Base-by-base conservation (phyloP, 164 flowering plant species). In the Liquidambar formosana region DNA sequence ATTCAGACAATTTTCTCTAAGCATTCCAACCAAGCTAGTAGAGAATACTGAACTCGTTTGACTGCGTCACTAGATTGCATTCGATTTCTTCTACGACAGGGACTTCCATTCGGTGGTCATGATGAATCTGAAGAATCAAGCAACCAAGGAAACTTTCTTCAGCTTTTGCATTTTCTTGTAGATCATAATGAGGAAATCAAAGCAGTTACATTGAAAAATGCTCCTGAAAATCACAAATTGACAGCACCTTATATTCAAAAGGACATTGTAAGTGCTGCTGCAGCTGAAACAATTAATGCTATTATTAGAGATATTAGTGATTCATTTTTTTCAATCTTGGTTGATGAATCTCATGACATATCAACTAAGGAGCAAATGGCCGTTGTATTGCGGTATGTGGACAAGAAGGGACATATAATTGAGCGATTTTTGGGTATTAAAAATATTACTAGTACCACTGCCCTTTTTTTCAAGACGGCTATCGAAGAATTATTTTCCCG, bases 121-220 rank as follows among this genome's bases (percentile, higher is more conserved):
- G 73, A 75, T 68, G 73, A 72, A 61, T 67, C n/a, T 53, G 61
- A 61, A n/a, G 33, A 26, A 0, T 73, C 71, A 8, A 4, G 11
- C 0, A 78, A 69, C 16, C 47, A 38, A 45, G 75, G 22, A 25
- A 78, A 69, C 12, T 72, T 69, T 70, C 71, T 61, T 68, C 69
- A 66, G 19, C 56, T 76, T 16, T 53, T 75, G 9, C 10, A 70
- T 4, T 73, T 26, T 9, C 19, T 58, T 10, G 46, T 60, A 38
- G 14, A 64, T 14, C 71, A 28, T n/a, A 60, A 62, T 64, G 62
- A 64, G 12, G 63, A 49, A 19, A 60, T 70, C 13, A 61, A 47
- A 1, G 38, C 44, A 13, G 72, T 67, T 61, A 28, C 57, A n/a
- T 57, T 75, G 14, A 18, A 71, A 8, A 75, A 65, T 71, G 68